A percentile compares a stretch with the other conserved stretches of the same genome.
phyloP scores from a whole-genome alignment of 2,329 filamentous ascomycete species.

The Emmonsiellopsis sp. region DNA sequence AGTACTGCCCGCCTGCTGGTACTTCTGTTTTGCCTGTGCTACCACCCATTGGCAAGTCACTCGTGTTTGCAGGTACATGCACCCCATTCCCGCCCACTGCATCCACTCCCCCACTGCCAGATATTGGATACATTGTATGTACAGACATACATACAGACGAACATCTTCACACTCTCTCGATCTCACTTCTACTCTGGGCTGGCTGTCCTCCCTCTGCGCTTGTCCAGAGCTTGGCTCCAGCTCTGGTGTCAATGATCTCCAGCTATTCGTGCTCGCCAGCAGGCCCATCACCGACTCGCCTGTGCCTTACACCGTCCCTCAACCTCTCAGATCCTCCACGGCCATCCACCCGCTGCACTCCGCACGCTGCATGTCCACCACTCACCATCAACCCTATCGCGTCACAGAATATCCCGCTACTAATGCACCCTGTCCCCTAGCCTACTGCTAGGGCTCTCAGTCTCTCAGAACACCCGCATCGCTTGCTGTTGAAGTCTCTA shows the following conservation, averaged over 20 bases:
- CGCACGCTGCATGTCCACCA: not conserved
- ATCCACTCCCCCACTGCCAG: not conserved
- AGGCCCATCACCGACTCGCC: not conserved
- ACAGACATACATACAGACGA: no score
- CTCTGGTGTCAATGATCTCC: not conserved
- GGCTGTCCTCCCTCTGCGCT: not conserved
- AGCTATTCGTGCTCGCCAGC: not conserved
- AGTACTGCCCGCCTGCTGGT: not conserved
- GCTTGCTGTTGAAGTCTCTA: no score
- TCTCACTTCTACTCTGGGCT: no score
- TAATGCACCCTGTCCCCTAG: not conserved
- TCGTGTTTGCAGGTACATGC: not conserved
- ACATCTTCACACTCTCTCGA: no score
- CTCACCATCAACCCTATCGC: not conserved
- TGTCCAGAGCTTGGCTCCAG: not conserved
- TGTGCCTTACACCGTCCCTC: not conserved
- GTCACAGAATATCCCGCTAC: not conserved
- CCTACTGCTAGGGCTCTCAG: no score
- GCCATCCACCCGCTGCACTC: not conserved
- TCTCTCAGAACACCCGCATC: no score
- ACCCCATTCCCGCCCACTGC: not conserved
- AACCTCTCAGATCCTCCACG: not conserved
- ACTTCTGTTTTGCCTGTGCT: not conserved
- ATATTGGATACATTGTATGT: no score
- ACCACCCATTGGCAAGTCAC: not conserved